Percentiles rank a stretch among this genome's conserved stretches.
Conservation (phyloP, 2,329 filamentous ascomycete species). For the Penicillium sp. region DNA sequence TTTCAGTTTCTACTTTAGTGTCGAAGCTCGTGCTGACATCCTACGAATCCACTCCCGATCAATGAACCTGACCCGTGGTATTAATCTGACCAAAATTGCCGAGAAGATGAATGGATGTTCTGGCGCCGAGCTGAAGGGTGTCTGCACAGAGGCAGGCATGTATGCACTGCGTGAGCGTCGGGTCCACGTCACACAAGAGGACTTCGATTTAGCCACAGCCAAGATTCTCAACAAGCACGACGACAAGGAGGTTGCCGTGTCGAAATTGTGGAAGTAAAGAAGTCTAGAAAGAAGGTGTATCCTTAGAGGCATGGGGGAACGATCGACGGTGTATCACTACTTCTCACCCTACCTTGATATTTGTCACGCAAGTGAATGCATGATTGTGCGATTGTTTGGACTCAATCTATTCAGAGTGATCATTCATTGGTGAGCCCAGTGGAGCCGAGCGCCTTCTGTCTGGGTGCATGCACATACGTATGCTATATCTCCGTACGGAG, state of each 20-base stretch:
- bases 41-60: slow-evolving; percentile 94
- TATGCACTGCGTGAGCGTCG: slow-evolving; percentile 91
- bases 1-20: slow-evolving; percentile 38
- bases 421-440: neutral
- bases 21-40: slow-evolving; percentile 96
- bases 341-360: slow-evolving; percentile 18
- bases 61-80: slow-evolving; percentile 97
- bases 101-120: slow-evolving; percentile 99
- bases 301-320: neutral
- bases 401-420: neutral
- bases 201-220: slow-evolving; percentile 96
- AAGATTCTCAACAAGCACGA: slow-evolving; percentile 99
- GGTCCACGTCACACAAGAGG: slow-evolving; percentile 97
- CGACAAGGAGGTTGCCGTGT: slow-evolving; percentile 71
- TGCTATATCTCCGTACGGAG: neutral
- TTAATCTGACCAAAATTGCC: slow-evolving; percentile 96
- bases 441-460: neutral
- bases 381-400: slow-evolving; percentile 9
- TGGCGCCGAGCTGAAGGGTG: slow-evolving; percentile 95
- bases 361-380: slow-evolving; percentile 8
- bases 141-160: slow-evolving; percentile 98
- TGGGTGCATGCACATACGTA: neutral
- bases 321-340: slow-evolving; percentile 27
- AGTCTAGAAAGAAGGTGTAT: slow-evolving; percentile 1
- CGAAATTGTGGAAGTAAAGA: slow-evolving; percentile 38